phyloP scores from a whole-genome alignment of 495 filamentous ascomycete species.

The Penicillium subrubescens region DNA sequence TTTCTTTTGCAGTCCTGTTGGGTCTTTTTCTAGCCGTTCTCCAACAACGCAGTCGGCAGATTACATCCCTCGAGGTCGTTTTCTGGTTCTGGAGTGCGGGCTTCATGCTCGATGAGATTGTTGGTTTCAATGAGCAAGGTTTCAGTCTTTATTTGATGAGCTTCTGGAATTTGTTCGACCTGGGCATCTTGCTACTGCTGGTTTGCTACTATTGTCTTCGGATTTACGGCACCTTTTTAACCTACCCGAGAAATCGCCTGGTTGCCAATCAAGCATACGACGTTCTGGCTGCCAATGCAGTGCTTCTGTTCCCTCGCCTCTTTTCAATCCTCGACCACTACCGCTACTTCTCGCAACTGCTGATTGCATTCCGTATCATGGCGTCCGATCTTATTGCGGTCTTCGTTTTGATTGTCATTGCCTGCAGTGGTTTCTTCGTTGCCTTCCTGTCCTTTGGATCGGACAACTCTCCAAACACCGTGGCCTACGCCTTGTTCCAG shows the following conservation, averaged over 20 bases:
- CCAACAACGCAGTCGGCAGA: constrained; percentile 64
- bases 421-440: constrained; percentile 91
- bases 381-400: constrained; percentile 83
- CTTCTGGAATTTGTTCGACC: constrained; percentile 93
- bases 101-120: constrained; percentile 94
- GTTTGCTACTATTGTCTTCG: constrained; percentile 87
- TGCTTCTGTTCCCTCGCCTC: constrained; percentile 84
- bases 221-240: constrained; percentile 78
- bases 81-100: constrained; percentile 98
- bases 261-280: constrained; percentile 85
- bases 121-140: constrained; percentile 90
- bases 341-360: constrained; percentile 88
- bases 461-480: constrained; percentile 59
- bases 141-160: constrained; percentile 95
- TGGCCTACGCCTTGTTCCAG: constrained; percentile 90
- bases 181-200: constrained; percentile 84
- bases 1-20: constrained; percentile 78
- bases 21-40: constrained; percentile 82
- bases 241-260: constrained; percentile 62
- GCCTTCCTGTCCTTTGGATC: constrained; percentile 82
- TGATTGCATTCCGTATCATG: constrained; percentile 93
- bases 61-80: constrained; percentile 78
- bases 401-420: constrained; percentile 77
- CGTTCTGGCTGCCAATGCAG: constrained; percentile 83
- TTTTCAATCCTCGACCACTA: constrained; percentile 93